Percentiles rank a stretch among this genome's conserved stretches.
Evolutionary conservation across 441 rosid genomes (phyloP).

Genomic region (Corymbia calophylla): DNA sequence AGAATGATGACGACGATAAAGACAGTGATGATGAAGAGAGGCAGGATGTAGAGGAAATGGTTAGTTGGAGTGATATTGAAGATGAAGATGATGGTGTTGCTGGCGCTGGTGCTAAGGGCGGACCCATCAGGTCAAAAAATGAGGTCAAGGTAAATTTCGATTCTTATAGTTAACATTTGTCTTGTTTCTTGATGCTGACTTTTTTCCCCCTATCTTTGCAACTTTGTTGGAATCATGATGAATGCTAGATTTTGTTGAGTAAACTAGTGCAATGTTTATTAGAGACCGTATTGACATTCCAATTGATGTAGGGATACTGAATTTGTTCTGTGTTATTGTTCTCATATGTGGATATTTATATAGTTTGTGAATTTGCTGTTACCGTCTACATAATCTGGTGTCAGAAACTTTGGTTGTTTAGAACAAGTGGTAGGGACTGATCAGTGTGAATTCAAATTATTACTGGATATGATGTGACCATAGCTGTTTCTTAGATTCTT

Average conservation of each 20-base stretch:
- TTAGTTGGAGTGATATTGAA: conserved; percentile 9
- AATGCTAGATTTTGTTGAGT: background rate
- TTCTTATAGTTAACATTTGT: background rate
- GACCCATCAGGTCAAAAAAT: conserved; percentile 80
- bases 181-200: background rate
- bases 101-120: conserved; percentile 20
- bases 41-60: background rate
- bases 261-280: background rate
- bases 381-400: background rate
- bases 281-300: background rate
- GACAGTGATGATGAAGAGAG: background rate
- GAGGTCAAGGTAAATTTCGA: conserved; percentile 54
- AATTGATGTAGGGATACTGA: background rate
- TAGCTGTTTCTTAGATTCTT: background rate
- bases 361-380: background rate
- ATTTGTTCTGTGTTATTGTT: background rate
- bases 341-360: background rate
- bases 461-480: background rate
- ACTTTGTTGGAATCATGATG: background rate
- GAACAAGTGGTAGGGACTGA: background rate
- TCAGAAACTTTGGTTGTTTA: background rate
- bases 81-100: conserved; percentile 36
- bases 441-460: background rate
- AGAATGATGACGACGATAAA: background rate
- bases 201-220: background rate